Evolutionary conservation across 495 filamentous ascomycete species (phyloP).

Genomic region (Hyaloscypha variabilis): DNA sequence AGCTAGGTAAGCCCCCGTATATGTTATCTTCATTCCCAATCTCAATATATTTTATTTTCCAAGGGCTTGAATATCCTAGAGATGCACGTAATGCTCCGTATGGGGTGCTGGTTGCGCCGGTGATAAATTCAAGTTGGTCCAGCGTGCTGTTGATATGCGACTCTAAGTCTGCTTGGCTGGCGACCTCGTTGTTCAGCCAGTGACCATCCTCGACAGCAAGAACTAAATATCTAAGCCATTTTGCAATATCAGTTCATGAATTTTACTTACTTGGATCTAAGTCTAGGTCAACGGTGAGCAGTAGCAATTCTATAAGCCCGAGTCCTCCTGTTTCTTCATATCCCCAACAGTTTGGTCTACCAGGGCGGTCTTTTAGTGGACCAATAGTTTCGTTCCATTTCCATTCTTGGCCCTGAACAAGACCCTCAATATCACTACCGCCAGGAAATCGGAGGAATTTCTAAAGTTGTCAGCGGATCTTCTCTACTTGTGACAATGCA

Average conservation of each 20-base stretch:
- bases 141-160: slow-evolving; percentile 40
- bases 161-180: no score
- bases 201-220: no score
- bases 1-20: slow-evolving; percentile 37
- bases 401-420: slow-evolving; percentile 43
- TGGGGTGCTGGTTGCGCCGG: slow-evolving; percentile 14
- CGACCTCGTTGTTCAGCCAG: no score
- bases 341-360: slow-evolving; percentile 50
- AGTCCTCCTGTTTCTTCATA: slow-evolving; percentile 58
- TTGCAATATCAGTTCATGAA: no score
- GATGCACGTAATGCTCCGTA: slow-evolving; percentile 27
- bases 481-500: no score
- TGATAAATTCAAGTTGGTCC: slow-evolving; percentile 30
- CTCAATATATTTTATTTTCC: slow-evolving; percentile 25
- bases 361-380: slow-evolving; percentile 50
- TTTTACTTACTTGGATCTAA: no score
- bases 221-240: no score
- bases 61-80: slow-evolving; percentile 23
- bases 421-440: slow-evolving; percentile 36
- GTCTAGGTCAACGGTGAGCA: no score
- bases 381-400: slow-evolving; percentile 62
- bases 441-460: background rate
- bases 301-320: no score
- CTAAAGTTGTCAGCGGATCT: slow-evolving; percentile 54
- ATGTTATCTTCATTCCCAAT: slow-evolving; percentile 59